Percentiles rank a stretch among this genome's conserved stretches.
Conservation (phyloP, 1,284 basidiomycete genomes). For the Leccinum cinnamomeum region DNA sequence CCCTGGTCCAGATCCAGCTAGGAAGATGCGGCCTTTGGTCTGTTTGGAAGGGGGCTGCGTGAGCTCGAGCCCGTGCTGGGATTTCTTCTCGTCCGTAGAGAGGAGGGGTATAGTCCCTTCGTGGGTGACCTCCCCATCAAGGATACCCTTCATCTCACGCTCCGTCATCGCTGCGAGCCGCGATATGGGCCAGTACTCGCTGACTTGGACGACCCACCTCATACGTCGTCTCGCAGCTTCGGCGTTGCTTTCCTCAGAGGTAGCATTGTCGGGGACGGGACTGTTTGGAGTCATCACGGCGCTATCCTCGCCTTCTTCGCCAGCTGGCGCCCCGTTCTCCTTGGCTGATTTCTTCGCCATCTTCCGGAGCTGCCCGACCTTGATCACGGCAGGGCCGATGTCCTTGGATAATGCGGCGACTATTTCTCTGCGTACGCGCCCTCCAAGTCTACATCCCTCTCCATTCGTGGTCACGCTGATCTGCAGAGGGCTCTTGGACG, state of each 20-base stretch:
- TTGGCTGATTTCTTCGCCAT: conserved; percentile 51
- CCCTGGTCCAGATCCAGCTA: conserved; percentile 91
- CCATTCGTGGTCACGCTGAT: conserved; percentile 92
- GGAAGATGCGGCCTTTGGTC: conserved; percentile 69
- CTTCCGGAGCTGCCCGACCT: conserved; percentile 69
- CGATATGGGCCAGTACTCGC: conserved; percentile 91
- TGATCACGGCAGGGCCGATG: conserved; percentile 77
- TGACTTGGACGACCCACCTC: conserved; percentile 89
- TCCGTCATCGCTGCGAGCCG: conserved; percentile 71
- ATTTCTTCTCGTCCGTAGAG: conserved; percentile 18
- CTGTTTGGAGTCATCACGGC: conserved; percentile 69
- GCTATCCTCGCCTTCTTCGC: conserved; percentile 55
- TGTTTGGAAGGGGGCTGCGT: conserved; percentile 32
- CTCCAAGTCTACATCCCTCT: conserved; percentile 84
- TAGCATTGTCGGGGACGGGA: conserved; percentile 58
- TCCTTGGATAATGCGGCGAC: conserved; percentile 74
- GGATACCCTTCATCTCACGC: conserved; percentile 65
- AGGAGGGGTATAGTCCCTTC: background rate
- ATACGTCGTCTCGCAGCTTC: conserved; percentile 66
- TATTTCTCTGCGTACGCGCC: conserved; percentile 81
- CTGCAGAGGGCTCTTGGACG: conserved; percentile 65
- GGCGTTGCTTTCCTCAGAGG: conserved; percentile 43
- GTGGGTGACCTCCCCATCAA: conserved; percentile 44
- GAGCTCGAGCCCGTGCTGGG: conserved; percentile 27
- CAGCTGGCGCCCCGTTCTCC: conserved; percentile 9